Base-by-base conservation (phyloP, 108 stramenopile species). In the Nitzschia sp. region DNA sequence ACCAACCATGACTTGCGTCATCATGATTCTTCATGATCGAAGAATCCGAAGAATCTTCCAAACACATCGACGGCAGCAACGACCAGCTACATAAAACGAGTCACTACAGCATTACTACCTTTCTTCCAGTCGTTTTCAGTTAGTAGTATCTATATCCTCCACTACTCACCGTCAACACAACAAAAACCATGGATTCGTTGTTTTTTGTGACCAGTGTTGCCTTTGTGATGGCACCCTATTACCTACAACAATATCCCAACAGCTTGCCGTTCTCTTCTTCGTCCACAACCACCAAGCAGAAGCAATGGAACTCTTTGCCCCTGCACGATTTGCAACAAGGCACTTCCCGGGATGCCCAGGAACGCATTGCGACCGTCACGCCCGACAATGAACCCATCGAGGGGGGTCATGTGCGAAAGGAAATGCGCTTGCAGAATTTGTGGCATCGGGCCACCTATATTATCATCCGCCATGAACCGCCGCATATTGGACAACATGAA, bases 371-470 rank as follows among this genome's bases (percentile, higher is more conserved):
- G 38, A 73, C 80, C 12, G 84, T 85, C 19, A 46, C 63, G 0
- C 40, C 57, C 3, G 44, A 80, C 58, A 85, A 85, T 67, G 41
- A 62, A 24, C 76, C 76, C 9, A 69, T 70, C 8, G 29, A 54
- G 0, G 57, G 57, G 14, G 80, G 81, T 56, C 72, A 70, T 34
- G 8, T 43, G 0, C 75, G 84, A 39, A 12, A 41, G 0, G 55
- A 80, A 53, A 82, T 85, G 80, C 63, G 84, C 15, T 44, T 73
- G 39, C 39, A 80, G 8, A 80, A 80, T 54, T 24, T 85, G 21
- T 85, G 84, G 84, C 84, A 85, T 71, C 78, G 84, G 12, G 84
- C 84, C 0, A 82, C 84, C 7, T 85, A 82, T 54, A 73, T 81
- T 39, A 14, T 82, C n/a, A 56, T 85, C 25, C 69, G 57, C 7